Evolutionary conservation across 805 yeast species (phyloP).

Genomic region (Alloascoidea hylecoeti): DNA sequence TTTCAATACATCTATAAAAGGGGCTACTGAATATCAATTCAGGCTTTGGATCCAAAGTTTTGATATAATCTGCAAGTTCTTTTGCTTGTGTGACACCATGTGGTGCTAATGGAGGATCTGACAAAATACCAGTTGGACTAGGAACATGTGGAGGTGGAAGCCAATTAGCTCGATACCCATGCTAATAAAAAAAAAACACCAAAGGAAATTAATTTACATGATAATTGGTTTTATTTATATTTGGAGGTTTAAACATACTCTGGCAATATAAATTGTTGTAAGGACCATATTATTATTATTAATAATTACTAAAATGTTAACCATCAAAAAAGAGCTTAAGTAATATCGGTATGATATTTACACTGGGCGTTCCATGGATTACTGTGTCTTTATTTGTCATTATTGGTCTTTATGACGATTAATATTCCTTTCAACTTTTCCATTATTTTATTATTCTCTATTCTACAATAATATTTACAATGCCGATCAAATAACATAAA

Average conservation of each 20-base stretch:
- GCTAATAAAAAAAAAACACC: conserved; percentile 21
- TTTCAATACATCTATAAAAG: conserved; percentile 80
- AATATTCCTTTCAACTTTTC: too few relatives aligned
- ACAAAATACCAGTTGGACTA: conserved; percentile 78
- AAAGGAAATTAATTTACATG: neutral
- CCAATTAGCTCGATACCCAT: conserved; percentile 90
- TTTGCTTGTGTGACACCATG: conserved; percentile 84
- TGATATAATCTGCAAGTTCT: conserved; percentile 53
- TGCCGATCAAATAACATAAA: too few relatives aligned
- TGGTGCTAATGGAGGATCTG: conserved; percentile 78
- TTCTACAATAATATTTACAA: too few relatives aligned
- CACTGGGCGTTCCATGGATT: too few relatives aligned
- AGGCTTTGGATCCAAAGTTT: conserved; percentile 41
- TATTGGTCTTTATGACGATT: too few relatives aligned
- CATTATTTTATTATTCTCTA: too few relatives aligned
- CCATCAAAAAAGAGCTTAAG: too few relatives aligned
- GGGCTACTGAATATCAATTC: conserved; percentile 69
- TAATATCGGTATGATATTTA: too few relatives aligned
- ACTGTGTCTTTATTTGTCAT: too few relatives aligned
- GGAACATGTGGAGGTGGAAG: conserved; percentile 55
- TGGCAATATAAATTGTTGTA: neutral
- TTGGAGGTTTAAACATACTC: too few relatives aligned
- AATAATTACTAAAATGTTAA: too few relatives aligned
- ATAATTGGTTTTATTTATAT: neutral
- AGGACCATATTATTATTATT: too few relatives aligned